Evolutionary conservation across 148 eudicot genomes (phyloP).

Genomic region (Euryodendron excelsum): DNA sequence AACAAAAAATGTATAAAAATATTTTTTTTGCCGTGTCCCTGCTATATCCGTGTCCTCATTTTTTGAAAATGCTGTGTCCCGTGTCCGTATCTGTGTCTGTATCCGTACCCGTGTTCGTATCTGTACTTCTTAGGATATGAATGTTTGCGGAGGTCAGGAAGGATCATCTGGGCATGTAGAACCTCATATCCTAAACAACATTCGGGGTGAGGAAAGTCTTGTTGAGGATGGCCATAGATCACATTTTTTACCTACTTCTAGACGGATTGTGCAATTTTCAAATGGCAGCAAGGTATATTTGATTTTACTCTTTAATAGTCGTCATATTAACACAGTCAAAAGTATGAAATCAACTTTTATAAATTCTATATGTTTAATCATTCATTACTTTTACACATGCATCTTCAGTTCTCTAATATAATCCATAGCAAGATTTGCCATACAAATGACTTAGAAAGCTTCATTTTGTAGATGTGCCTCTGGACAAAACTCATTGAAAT

Average conservation of each 20-base stretch:
- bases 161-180: slow-evolving; percentile 26
- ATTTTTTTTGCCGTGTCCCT: too few relatives aligned
- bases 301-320: neutral
- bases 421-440: neutral
- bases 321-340: neutral
- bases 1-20: too few relatives aligned
- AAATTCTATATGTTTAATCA: neutral
- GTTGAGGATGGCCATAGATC: slow-evolving; percentile 43
- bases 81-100: too few relatives aligned
- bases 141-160: slow-evolving; percentile 24
- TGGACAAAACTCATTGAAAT: neutral
- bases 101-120: too few relatives aligned
- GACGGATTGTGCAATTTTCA: slow-evolving; percentile 95
- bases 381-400: neutral
- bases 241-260: slow-evolving; percentile 87
- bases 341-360: neutral
- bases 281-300: slow-evolving; percentile 83
- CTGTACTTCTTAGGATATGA: too few relatives aligned
- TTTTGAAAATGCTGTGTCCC: too few relatives aligned
- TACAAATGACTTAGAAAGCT: neutral
- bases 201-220: slow-evolving; percentile 20
- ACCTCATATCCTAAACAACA: slow-evolving; percentile 23
- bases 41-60: too few relatives aligned
- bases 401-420: neutral
- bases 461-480: neutral